phyloP scores from a whole-genome alignment of 768 basidiomycete species.

The Royoungia palumana region DNA sequence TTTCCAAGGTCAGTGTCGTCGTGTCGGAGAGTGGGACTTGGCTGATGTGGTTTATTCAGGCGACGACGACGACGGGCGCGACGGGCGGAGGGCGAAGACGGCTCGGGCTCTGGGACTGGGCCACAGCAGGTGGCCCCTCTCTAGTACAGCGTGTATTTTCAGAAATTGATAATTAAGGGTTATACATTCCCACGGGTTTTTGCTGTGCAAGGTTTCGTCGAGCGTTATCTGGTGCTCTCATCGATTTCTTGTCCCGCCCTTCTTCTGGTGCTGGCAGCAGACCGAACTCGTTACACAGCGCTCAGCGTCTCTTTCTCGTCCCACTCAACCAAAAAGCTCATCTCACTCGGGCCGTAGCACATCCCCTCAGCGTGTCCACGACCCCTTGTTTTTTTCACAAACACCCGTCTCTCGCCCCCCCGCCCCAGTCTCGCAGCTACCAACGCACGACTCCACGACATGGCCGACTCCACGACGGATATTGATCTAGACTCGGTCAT shows the following conservation, averaged over 20 bases:
- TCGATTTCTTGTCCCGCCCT: conserved; percentile 27
- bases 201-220: background rate
- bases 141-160: background rate
- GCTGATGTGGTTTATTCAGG: conserved; percentile 12
- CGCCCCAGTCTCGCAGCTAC: conserved; percentile 16
- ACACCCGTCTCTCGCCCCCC: conserved; percentile 14
- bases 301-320: background rate
- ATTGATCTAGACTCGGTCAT: conserved; percentile 99
- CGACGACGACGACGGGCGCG: conserved; percentile 30
- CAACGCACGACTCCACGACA: conserved; percentile 30
- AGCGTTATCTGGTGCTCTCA: conserved; percentile 34
- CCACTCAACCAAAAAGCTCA: conserved; percentile 18
- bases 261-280: conserved; percentile 23
- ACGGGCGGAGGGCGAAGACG: conserved; percentile 11
- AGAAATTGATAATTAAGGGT: background rate
- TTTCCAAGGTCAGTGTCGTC: conserved; percentile 62
- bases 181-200: conserved; percentile 28
- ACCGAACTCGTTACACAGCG: conserved; percentile 14
- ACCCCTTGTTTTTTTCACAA: conserved; percentile 24
- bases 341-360: conserved; percentile 18
- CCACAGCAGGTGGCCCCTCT: no score
- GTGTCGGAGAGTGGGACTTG: no score
- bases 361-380: conserved; percentile 16
- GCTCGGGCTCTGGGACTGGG: background rate
- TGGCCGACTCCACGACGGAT: conserved; percentile 83